These are phyloP conservation scores for Sugiyamaella sp. DNA, from an alignment of 1,139 yeast genomes.

Conservation along the genomic window DNA sequence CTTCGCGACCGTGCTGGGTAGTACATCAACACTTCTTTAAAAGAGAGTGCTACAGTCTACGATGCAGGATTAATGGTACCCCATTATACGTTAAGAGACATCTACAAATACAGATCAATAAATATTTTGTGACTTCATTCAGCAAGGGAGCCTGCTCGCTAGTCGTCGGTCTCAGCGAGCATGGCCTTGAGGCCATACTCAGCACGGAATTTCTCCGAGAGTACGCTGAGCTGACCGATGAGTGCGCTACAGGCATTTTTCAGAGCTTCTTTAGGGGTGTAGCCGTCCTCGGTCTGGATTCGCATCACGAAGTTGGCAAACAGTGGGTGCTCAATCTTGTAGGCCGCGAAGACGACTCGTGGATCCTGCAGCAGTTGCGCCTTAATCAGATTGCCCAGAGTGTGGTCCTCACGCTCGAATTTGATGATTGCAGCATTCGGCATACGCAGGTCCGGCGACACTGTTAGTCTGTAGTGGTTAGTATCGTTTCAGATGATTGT, in stretches of 20 bases:
- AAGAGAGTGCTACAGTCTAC: background rate
- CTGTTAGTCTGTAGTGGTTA: slow-evolving; percentile 55
- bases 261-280: slow-evolving; percentile 87
- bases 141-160: background rate
- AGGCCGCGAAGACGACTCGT: slow-evolving; percentile 91
- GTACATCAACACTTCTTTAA: too few relatives aligned
- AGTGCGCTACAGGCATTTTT: slow-evolving; percentile 85
- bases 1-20: too few relatives aligned
- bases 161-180: slow-evolving; percentile 43
- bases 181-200: slow-evolving; percentile 93
- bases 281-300: slow-evolving; percentile 93
- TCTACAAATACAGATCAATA: slow-evolving; percentile 11
- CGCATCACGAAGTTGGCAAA: slow-evolving; percentile 94
- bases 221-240: slow-evolving; percentile 73
- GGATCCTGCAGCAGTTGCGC: slow-evolving; percentile 85
- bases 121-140: background rate
- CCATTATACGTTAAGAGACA: background rate
- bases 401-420: slow-evolving; percentile 96
- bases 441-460: slow-evolving; percentile 92
- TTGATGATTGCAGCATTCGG: slow-evolving; percentile 93
- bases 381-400: slow-evolving; percentile 86
- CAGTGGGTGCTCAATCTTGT: slow-evolving; percentile 95
- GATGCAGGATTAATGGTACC: too few relatives aligned
- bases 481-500: background rate
- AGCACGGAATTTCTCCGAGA: slow-evolving; percentile 76